Evolutionary conservation across 768 basidiomycete species (phyloP), one percentile per base, ranked within the genome.

Genomic region (button mushroom (Agaricus bisporus)): DNA sequence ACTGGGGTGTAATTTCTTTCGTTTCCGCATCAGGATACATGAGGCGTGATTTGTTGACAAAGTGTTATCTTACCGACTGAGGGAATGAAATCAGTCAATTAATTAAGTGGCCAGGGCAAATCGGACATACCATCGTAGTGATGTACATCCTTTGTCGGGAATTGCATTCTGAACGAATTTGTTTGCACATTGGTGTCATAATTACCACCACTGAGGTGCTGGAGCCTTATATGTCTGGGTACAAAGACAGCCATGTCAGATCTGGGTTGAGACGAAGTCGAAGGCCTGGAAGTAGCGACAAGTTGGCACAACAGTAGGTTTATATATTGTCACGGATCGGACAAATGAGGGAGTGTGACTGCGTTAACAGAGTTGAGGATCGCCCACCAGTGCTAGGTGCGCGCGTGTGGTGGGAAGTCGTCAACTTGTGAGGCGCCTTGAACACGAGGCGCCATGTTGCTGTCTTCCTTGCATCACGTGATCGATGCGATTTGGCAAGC

Each of bases 1-100:
- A 66, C 32, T 46, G 29, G 17, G 66, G 64, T 7, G 32, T 22
- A 35, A 66, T 64, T 1, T 44, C 64, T 68, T 56, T 25, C 32
- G 18, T 1, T 5, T 22, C 8, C n/a, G 4, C 22, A 22, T 51
- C 18, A 51, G 32, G 32, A 35, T 49, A n/a, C 11, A 35, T 14
- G 5, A 29, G 18, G 14, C 25, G 17, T 20, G 20, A 22, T 20
- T 32, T 22, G 20, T 5, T 12, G 12, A 3, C 32, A 38, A 14
- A 32, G 39, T 12, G 11, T 2, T 8, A 36, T 43, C 53, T 54
- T 28, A 54, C 53, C 53, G 29, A 54, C 53, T 54, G 32, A 4
- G 17, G 42, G 20, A 20, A 25, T 18, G 7, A 10, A 2, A 26
- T 54, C 41, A 48, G 29, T 42, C 14, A 17, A 18, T n/a, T 18